Evolutionary conservation across 2,329 filamentous ascomycete genomes (phyloP).

Genomic region (Fusarium sp.): DNA sequence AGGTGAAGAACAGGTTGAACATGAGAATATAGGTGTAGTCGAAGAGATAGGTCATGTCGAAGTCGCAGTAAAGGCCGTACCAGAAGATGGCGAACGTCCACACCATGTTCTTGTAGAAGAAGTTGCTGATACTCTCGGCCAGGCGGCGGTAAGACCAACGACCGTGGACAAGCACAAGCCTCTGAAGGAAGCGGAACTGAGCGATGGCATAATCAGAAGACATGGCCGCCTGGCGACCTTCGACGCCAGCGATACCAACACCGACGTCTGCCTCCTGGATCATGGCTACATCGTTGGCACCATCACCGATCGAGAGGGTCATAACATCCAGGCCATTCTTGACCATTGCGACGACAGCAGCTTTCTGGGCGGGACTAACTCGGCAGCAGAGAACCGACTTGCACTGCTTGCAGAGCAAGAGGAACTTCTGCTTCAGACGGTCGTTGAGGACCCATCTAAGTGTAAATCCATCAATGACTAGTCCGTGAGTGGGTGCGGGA

Average conservation of each 20-base stretch:
- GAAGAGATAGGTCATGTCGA: slow-evolving; percentile 96
- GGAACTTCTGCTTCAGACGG: slow-evolving; percentile 86
- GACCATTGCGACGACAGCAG: slow-evolving; percentile 95
- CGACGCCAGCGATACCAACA: slow-evolving; percentile 92
- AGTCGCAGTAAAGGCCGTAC: slow-evolving; percentile 96
- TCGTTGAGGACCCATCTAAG: slow-evolving; percentile 89
- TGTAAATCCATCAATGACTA: slow-evolving; percentile 95
- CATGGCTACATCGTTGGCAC: slow-evolving; percentile 97
- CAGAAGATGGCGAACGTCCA: slow-evolving; percentile 98
- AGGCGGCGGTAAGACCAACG: slow-evolving; percentile 96
- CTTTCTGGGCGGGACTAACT: slow-evolving; percentile 96
- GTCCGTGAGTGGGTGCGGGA: slow-evolving; percentile 86
- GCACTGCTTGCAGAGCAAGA: slow-evolving; percentile 96
- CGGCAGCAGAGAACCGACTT: slow-evolving; percentile 96
- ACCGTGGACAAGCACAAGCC: slow-evolving; percentile 88
- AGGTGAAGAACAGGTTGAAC: slow-evolving; percentile 97
- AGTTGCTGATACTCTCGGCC: slow-evolving; percentile 94
- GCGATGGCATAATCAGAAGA: slow-evolving; percentile 96
- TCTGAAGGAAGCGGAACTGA: slow-evolving; percentile 88
- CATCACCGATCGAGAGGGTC: slow-evolving; percentile 92
- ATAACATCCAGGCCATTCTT: slow-evolving; percentile 96
- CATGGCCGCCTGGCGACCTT: slow-evolving; percentile 94
- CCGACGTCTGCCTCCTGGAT: slow-evolving; percentile 98
- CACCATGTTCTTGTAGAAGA: slow-evolving; percentile 99
- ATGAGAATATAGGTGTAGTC: slow-evolving; percentile 98